Evolutionary conservation across 2,329 filamentous ascomycete genomes (phyloP), one percentile per base, ranked within the genome.

Genomic region (Colletotrichum tabaci): DNA sequence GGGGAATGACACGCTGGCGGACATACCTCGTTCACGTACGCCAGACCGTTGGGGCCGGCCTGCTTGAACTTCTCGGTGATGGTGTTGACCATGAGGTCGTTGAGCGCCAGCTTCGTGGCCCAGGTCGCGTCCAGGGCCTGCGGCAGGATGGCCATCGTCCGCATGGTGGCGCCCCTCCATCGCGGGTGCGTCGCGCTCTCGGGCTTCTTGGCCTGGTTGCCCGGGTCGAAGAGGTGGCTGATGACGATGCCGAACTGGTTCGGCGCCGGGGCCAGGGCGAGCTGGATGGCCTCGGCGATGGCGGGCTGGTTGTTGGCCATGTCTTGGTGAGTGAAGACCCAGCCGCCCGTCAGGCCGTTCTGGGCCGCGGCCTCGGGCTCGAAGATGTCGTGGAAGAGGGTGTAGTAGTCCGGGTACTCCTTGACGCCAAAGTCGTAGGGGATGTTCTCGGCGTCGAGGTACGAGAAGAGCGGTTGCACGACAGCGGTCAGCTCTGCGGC

Each of bases 291-390:
- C 12, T 67, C 71, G 1, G 64, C 56, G 35, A 73, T 56, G 40
- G 67, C 67, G 0, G 52, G 38, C 5, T 72, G 63, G 26, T 71
- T 73, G 21, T 56, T 55, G 0, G 58, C 56, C 62, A 74, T 64
- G 42, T 74, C 73, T 2, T 71, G 62, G 57, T 62, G 73, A 16
- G 73, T 73, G 2, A 74, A 71, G 1, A 73, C 71, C 73, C 73
- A 74, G 5, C 73, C 73, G 6, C 73, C 73, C 8, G 73, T 74
- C 9, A 74, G 52, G 4, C 71, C 73, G 35, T 74, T 74, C n/a
- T 74, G 73, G 4, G 66, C 73, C 0, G 73, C 71, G 2, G 53
- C 55, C 42, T 74, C 73, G 13, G 73, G 66, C 21, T 74, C 71
- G 47, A 73, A 73, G 0, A 74, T 53, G 56, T 73, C 73, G 38